Evolutionary conservation across 345 rosid species (phyloP).

Genomic region (Psidium friedrichsthalianum): DNA sequence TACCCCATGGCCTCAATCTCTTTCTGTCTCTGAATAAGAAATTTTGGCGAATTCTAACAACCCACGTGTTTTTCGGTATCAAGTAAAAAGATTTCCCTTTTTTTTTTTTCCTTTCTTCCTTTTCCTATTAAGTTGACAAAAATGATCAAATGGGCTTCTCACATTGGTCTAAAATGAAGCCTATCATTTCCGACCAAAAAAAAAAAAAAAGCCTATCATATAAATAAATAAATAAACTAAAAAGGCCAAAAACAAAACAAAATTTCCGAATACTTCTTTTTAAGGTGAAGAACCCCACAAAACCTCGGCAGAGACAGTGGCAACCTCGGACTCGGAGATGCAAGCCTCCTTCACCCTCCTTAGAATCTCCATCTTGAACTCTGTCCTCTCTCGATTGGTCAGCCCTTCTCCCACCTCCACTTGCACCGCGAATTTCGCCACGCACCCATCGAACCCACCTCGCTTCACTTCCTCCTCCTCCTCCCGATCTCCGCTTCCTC

Average conservation of each 20-base stretch:
- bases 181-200: too few species aligned
- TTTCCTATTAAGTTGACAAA: not conserved
- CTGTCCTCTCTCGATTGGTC: constrained; percentile 20
- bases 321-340: constrained; percentile 36
- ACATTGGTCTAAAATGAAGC: not conserved
- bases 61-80: not conserved
- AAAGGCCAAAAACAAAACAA: not conserved
- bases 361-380: constrained; percentile 31
- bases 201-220: too few species aligned
- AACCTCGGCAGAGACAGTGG: constrained; percentile 27
- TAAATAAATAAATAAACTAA: too few species aligned
- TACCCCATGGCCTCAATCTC: not conserved
- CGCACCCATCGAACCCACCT: constrained; percentile 19
- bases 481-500: not conserved
- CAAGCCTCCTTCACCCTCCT: constrained; percentile 26
- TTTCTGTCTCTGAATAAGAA: not conserved
- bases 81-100: rapidly evolving
- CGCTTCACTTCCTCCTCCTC: not conserved
- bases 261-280: not conserved
- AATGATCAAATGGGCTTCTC: not conserved
- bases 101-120: not conserved
- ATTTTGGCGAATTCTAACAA: rapidly evolving
- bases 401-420: constrained; percentile 45
- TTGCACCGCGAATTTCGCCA: constrained; percentile 34
- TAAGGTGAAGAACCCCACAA: constrained; percentile 42